Percentiles rank a stretch among this genome's conserved stretches.
Conservation (phyloP, 2,329 filamentous ascomycete species). For the Xylariaceae sp. region DNA sequence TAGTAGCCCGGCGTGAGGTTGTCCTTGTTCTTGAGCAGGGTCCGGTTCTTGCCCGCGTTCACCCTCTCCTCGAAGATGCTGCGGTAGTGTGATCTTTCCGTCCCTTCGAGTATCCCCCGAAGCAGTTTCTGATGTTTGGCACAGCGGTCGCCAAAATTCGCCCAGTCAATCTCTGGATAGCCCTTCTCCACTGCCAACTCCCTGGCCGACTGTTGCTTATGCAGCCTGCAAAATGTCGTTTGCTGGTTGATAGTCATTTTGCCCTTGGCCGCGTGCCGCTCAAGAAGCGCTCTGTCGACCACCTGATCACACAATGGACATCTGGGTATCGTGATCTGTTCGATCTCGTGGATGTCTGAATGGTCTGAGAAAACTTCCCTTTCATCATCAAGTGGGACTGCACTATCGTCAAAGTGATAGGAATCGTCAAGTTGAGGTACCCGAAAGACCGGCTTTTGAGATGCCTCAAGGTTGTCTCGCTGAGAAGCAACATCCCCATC, state of each 20-base stretch:
- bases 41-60: constrained; percentile 52
- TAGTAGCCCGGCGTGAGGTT: constrained; percentile 75
- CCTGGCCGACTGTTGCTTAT: constrained; percentile 51
- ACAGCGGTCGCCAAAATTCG: constrained; percentile 53
- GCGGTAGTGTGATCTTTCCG: constrained; percentile 53
- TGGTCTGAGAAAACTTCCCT: constrained; percentile 8
- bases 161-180: constrained; percentile 72
- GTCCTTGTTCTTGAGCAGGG: constrained; percentile 52
- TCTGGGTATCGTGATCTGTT: constrained; percentile 24
- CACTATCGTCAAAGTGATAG: constrained; percentile 9
- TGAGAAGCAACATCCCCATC: too few relatives aligned
- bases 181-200: constrained; percentile 43
- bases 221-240: constrained; percentile 57
- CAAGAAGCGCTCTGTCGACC: constrained; percentile 52
- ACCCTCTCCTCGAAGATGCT: constrained; percentile 50
- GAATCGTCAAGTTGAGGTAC: constrained; percentile 23
- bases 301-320: constrained; percentile 64
- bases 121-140: constrained; percentile 50
- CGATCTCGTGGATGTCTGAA: constrained; percentile 12
- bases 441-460: constrained; percentile 23
- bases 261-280: constrained; percentile 42
- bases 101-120: constrained; percentile 53
- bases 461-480: too few relatives aligned
- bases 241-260: constrained; percentile 54
- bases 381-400: constrained; percentile 14